phyloP scores from a whole-genome alignment of 768 basidiomycete genomes.

The Termitomyces sp. region DNA sequence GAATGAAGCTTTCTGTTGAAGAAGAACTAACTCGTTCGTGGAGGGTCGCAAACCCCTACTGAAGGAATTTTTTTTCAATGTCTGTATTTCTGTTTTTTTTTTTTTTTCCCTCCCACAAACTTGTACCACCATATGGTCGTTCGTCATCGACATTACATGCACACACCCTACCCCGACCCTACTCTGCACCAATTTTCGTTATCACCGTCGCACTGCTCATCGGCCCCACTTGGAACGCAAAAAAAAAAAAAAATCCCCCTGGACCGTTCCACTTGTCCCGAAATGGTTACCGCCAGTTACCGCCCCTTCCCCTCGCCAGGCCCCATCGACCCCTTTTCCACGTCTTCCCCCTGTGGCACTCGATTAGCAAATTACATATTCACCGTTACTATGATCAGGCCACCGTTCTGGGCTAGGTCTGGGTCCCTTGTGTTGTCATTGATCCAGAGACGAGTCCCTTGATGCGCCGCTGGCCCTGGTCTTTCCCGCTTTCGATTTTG shows the following conservation, averaged over 20 bases:
- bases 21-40: background rate
- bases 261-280: background rate
- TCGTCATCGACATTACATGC: background rate
- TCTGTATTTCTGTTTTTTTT: background rate
- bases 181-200: background rate
- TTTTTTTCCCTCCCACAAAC: background rate
- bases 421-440: background rate
- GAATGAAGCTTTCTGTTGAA: conserved; percentile 15
- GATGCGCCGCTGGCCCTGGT: background rate
- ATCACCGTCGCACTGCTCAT: background rate
- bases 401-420: no score
- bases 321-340: no score
- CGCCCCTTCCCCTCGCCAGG: background rate
- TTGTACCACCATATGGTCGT: background rate
- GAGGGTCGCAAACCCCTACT: background rate
- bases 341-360: background rate
- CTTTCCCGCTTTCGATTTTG: background rate
- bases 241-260: background rate
- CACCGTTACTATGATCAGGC: no score
- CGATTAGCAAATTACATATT: background rate
- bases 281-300: conserved; percentile 5
- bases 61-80: background rate
- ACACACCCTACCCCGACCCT: background rate
- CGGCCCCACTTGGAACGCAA: background rate
- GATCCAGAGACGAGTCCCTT: background rate